Base-by-base conservation (phyloP, 2,329 filamentous ascomycete genomes). In the Seiridium cupressi region DNA sequence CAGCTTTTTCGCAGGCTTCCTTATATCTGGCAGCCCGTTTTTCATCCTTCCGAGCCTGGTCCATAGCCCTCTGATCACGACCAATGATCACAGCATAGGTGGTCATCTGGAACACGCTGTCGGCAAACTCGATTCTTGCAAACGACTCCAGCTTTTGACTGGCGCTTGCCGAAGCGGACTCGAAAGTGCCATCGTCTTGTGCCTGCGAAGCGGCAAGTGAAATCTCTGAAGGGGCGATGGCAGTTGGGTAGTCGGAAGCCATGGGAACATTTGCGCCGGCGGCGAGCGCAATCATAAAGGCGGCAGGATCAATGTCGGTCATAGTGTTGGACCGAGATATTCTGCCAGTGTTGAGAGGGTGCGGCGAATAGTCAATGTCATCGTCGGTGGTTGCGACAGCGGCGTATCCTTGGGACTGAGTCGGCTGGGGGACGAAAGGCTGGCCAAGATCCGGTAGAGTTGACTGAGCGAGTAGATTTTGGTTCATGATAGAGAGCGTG, bases 101-200 rank as follows among this genome's bases (percentile, higher is more conserved):
- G 56, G 87, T 91, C 86, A 93, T 90, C 74, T 91, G 90, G 72
- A 91, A 93, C 59, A 87, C 84, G 69, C 89, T 89, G 77, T 93
- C 90, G 65, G 84, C 82, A 70, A 93, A 93, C 67, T 88, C 84
- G 62, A 93, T 78, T 57, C 80, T 78, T 48, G 84, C 84, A 70
- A 85, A 86, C 3, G 83, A 85, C 67, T 85, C 81, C 11, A 86
- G 73, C 53, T 74, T 76, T 65, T 79, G 78, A 55, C 70, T 72
- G 46, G 60, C 58, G 26, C 74, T 71, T 6, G 72, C 63, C n/a
- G 65, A 70, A 55, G 70, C 65, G 57, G 72, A 67, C 46, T 74
- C 70, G 58, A 70, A 73, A 61, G 68, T 68, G n/a, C 55, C 70
- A 60, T 73, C 70, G 51, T 69, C 70, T 56, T 73, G 70, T 11